Base-by-base conservation (phyloP, 2,329 filamentous ascomycete genomes). In the Nothophoma quercina region DNA sequence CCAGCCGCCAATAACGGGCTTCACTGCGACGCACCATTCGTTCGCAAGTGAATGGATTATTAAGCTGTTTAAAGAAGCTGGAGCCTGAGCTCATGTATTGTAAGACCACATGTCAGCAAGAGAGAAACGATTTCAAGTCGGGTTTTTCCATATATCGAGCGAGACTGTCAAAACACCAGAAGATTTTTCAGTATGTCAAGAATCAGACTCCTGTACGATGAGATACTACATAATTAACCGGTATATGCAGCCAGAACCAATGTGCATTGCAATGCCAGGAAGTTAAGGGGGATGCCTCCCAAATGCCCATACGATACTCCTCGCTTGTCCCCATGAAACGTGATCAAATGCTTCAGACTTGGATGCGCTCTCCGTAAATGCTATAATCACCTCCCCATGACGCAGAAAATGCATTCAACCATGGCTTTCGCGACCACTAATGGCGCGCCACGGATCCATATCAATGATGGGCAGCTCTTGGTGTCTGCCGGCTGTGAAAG, bases 351-450 rank as follows among this genome's bases (percentile, higher is more conserved):
- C 38, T 33, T 43, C 43, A 29, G 16, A 33, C 13, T 21, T 41
- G 22, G 33, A 38, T 33, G 50, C 32, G 41, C 19, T 13, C 8
- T 15, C 6, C 15, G 13, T 23, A 21, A 25, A 43, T 43, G 28
- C 33, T 28, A 22, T 9, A 30, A 5, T 16, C 34, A 5, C 35
- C 25, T 25, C 40, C n/a, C 28, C 34, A 30, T 16, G 19, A 25
- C 19, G 23, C n/a, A 30, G 15, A 29, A 15, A 36, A 40, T 35
- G 16, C 22, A 32, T 25, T 48, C 65, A 74, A 33, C 72, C 72
- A 36, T 74, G 72, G 64, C 69, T 71, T 54, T 74, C 70, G 22
- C 68, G 67, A n/a, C 72, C 72, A 45, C 69, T 73, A 51, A 74
- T 73, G 49, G 66, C 63, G 49, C 71, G 67, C 69, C 70, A 72